Conservation (phyloP, 371 early-diverging fungal genomes). For the Rhizomucor pusillus region DNA sequence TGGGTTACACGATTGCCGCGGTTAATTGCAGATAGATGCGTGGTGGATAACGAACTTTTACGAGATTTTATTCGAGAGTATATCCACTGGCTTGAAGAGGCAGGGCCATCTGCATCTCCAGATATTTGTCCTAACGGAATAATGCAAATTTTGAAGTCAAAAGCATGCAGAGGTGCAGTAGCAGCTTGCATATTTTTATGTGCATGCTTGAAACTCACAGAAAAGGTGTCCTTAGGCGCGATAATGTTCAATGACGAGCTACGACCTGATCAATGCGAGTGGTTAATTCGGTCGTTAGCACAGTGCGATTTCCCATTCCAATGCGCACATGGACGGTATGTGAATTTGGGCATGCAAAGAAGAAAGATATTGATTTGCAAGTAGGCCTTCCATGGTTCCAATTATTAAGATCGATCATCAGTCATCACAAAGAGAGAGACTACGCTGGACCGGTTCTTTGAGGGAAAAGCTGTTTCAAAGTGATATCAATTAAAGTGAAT, state of each 20-base stretch:
- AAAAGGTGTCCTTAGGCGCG: conserved; percentile 43
- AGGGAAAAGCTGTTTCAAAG: too few relatives aligned
- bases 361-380: background rate
- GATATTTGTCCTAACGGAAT: conserved; percentile 64
- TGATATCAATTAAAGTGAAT: too few relatives aligned
- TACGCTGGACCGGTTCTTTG: too few relatives aligned
- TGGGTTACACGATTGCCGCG: conserved; percentile 39
- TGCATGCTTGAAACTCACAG: too few relatives aligned
- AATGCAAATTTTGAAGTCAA: conserved; percentile 67
- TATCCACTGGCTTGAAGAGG: conserved; percentile 28
- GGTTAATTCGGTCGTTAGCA: conserved; percentile 50
- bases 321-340: conserved; percentile 63
- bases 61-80: conserved; percentile 53
- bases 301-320: conserved; percentile 65
- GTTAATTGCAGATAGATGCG: conserved; percentile 63
- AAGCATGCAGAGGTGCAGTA: conserved; percentile 69
- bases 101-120: conserved; percentile 8
- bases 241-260: conserved; percentile 78
- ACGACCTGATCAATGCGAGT: conserved; percentile 43
- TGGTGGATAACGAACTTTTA: conserved; percentile 45
- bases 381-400: conserved; percentile 15
- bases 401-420: background rate
- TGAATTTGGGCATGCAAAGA: background rate
- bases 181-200: too few relatives aligned
- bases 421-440: too few relatives aligned